Evolutionary conservation across 2,329 filamentous ascomycete species (phyloP), one percentile per base, ranked within the genome.

Genomic region (Magnaporthales sp.): DNA sequence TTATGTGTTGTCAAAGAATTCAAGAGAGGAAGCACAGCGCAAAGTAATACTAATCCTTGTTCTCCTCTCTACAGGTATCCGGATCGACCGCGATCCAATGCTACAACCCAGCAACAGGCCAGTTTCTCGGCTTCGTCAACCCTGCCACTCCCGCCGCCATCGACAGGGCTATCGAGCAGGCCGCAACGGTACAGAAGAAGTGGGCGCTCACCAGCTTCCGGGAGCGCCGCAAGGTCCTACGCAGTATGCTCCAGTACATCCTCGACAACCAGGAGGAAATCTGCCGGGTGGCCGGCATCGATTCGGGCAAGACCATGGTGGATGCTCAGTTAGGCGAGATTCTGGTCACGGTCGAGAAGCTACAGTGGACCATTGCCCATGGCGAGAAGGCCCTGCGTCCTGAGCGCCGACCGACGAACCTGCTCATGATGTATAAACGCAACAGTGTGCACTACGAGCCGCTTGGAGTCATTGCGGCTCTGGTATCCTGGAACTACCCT

Each of bases 401-500:
- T 0, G 89, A 90, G 70, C 81, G 81, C 63, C 84, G 95, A 66
- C 92, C 93, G 5, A 96, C 93, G 1, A 97, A 96, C 77, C 83
- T 97, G 62, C 84, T 99, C 69, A 96, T 99, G 92, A 86, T 89
- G 79, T 97, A 98, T 80, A 99, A 99, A 84, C 88, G 86, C 76
- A 97, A 97, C 75, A 89, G 89, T 69, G 93, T 99, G 30, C 81
- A 86, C 64, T 99, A 96, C 77, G 93, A 99, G 78, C 94, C 95
- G 15, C 81, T 98, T 24, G 95, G 95, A 19, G 92, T 99, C 46
- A 91, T 99, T 6, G 90, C 92, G 11, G 94, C 95, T 22, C 89
- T 94, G 65, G 92, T 99, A 60, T 95, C 91, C 75, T 99, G 95
- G 95, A 99, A 99, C 80, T 98, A 93, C 75, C 89, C 92, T 61